These are phyloP conservation scores for Pseudogymnoascus sp. DNA, from an alignment of 2,329 filamentous ascomycete genomes.

Conservation along the genomic window DNA sequence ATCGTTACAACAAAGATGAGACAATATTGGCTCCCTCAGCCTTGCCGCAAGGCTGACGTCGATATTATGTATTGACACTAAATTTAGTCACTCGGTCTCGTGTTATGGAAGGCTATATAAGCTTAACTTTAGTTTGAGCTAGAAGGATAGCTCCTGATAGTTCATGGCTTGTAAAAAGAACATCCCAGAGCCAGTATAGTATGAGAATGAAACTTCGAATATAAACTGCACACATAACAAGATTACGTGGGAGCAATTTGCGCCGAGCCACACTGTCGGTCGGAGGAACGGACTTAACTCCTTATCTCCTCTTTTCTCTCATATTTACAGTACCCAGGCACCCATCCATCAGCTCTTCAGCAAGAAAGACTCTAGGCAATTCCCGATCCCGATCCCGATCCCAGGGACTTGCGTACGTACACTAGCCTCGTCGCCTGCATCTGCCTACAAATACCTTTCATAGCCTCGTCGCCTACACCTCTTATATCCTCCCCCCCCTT, in stretches of 20 bases:
- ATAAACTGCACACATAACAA: not conserved
- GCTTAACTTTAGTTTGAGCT: not conserved
- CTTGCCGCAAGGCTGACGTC: not conserved
- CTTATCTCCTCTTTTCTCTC: conserved; percentile 6
- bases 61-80: not conserved
- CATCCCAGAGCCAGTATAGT: no score
- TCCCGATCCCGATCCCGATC: not conserved
- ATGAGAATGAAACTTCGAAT: not conserved
- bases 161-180: not conserved
- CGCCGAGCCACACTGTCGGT: not conserved
- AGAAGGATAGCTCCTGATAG: not conserved
- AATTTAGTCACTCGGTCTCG: not conserved
- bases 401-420: not conserved
- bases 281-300: not conserved
- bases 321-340: not conserved
- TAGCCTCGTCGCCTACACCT: not conserved
- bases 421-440: not conserved
- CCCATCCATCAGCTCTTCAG: not conserved
- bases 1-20: not conserved
- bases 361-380: not conserved
- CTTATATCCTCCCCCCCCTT: not conserved
- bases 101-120: not conserved
- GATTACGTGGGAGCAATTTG: not conserved
- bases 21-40: not conserved
- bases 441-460: not conserved